A percentile compares a stretch with the other conserved stretches of the same genome.
phyloP scores from a whole-genome alignment of 768 basidiomycete species.

The Boletus reticuloceps region DNA sequence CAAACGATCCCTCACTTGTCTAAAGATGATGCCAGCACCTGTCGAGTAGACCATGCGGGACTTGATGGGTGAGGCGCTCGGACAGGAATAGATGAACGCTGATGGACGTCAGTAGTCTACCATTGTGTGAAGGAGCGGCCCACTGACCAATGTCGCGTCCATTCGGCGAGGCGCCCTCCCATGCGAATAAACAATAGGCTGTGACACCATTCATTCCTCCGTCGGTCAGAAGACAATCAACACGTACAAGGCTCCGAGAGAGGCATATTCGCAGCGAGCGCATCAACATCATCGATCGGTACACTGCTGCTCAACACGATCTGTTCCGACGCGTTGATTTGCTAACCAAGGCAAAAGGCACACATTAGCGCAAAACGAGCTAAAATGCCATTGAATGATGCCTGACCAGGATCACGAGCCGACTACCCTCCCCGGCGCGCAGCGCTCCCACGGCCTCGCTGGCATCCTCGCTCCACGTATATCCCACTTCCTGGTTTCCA shows the following conservation, averaged over 20 bases:
- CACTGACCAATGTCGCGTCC: conserved; percentile 60
- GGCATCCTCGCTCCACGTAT: conserved; percentile 66
- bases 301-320: conserved; percentile 47
- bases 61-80: conserved; percentile 75
- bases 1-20: conserved; percentile 52
- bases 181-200: conserved; percentile 67
- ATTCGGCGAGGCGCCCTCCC: conserved; percentile 47
- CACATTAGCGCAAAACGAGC: neutral
- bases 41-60: conserved; percentile 89
- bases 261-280: conserved; percentile 51
- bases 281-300: conserved; percentile 38
- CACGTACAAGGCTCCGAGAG: conserved; percentile 52
- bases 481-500: conserved; percentile 52
- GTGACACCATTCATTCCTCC: neutral
- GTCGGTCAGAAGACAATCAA: neutral
- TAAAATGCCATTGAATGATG: neutral
- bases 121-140: neutral
- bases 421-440: conserved; percentile 43
- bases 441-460: conserved; percentile 64
- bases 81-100: conserved; percentile 95
- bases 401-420: conserved; percentile 66
- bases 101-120: neutral
- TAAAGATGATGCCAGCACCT: conserved; percentile 54
- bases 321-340: conserved; percentile 65
- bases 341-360: conserved; percentile 38